Conservation (phyloP, 441 rosid species). For the Cnidoscolus chayamansa region DNA sequence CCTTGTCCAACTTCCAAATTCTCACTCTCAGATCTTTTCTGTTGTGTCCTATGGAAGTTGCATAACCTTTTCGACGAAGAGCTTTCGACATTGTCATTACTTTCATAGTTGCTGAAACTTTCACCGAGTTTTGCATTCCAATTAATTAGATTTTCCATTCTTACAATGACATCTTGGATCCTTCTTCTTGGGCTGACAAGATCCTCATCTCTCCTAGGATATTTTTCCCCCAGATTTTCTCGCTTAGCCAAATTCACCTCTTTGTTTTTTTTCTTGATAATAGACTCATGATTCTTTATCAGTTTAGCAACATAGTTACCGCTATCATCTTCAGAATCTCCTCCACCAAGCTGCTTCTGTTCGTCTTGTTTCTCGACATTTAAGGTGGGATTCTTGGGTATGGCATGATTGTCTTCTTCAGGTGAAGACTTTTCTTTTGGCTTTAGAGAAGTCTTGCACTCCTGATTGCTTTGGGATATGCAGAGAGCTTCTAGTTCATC, state of each 20-base stretch:
- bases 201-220: conserved; percentile 33
- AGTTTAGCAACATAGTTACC: conserved; percentile 47
- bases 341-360: conserved; percentile 6
- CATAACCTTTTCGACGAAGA: conserved; percentile 2
- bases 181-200: conserved; percentile 30
- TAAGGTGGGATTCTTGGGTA: conserved; percentile 3
- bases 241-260: conserved; percentile 29
- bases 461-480: conserved; percentile 12
- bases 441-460: conserved; percentile 13
- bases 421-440: conserved; percentile 24
- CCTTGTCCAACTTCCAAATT: conserved; percentile 40
- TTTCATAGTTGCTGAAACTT: conserved; percentile 18
- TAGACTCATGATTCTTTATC: conserved; percentile 62
- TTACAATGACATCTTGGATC: conserved; percentile 40
- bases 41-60: conserved; percentile 5
- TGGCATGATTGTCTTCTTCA: conserved; percentile 20
- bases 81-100: conserved; percentile 15
- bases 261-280: conserved; percentile 47
- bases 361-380: conserved; percentile 12
- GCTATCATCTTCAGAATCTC: conserved; percentile 27
- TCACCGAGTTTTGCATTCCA: conserved; percentile 32
- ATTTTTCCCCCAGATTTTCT: conserved; percentile 29
- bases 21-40: conserved; percentile 16
- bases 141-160: conserved; percentile 40
- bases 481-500: conserved; percentile 39